Conservation (phyloP, 768 basidiomycete genomes). For the Amanita exitialis region DNA sequence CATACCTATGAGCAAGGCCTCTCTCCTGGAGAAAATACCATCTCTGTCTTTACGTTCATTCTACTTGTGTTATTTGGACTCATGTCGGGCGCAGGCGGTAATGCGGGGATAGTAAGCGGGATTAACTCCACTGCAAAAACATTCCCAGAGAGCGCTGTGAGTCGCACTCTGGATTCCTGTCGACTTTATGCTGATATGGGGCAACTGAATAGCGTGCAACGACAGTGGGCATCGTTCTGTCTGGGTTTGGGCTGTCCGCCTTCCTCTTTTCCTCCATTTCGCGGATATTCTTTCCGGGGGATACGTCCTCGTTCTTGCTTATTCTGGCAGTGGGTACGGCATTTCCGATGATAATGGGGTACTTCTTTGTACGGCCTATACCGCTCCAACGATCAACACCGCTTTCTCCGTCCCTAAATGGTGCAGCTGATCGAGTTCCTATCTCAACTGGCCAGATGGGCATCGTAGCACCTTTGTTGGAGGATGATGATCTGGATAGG, state of each 20-base stretch:
- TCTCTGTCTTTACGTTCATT: slow-evolving; percentile 33
- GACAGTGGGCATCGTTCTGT: slow-evolving; percentile 68
- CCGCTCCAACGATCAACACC: slow-evolving; percentile 31
- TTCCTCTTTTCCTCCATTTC: slow-evolving; percentile 82
- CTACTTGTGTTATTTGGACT: slow-evolving; percentile 54
- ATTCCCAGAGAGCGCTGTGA: slow-evolving; percentile 61
- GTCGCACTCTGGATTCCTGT: slow-evolving; percentile 15
- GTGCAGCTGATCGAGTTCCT: neutral
- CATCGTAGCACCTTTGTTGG: slow-evolving; percentile 1
- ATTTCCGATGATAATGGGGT: slow-evolving; percentile 70
- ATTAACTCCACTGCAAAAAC: slow-evolving; percentile 80
- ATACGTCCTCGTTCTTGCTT: slow-evolving; percentile 69
- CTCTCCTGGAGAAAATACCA: slow-evolving; percentile 18
- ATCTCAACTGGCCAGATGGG: neutral
- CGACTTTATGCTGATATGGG: neutral
- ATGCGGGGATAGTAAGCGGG: slow-evolving; percentile 57
- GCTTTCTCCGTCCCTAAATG: neutral
- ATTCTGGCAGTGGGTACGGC: slow-evolving; percentile 73
- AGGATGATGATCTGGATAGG: slow-evolving; percentile 1
- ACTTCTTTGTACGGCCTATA: slow-evolving; percentile 61
- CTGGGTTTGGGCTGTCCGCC: slow-evolving; percentile 86
- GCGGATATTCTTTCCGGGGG: slow-evolving; percentile 60
- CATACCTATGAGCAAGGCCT: slow-evolving; percentile 46
- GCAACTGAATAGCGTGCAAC: slow-evolving; percentile 50
- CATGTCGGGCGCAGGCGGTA: slow-evolving; percentile 71